Conservation (phyloP, 164 flowering plant species). For the Annona cherimola region DNA sequence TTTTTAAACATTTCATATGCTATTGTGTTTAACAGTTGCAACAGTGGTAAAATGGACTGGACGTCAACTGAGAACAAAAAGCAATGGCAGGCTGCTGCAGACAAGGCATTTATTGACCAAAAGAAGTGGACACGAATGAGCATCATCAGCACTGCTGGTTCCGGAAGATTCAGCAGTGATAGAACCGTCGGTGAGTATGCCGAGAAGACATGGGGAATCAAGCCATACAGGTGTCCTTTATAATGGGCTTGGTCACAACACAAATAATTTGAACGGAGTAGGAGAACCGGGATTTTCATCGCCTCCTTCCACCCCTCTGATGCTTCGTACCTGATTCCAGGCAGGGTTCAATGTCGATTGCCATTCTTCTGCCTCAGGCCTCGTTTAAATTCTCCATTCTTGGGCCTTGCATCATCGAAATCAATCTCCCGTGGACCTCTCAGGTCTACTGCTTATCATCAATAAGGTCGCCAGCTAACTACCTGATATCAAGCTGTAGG, state of each 20-base stretch:
- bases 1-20: not conserved
- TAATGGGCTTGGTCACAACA: constrained; percentile 5
- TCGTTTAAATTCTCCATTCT: too few species aligned
- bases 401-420: too few species aligned
- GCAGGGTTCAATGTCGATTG: too few species aligned
- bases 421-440: too few species aligned
- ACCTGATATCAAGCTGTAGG: too few species aligned
- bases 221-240: constrained; percentile 44
- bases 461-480: too few species aligned
- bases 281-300: too few species aligned
- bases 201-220: constrained; percentile 44
- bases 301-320: too few species aligned
- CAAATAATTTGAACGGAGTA: too few species aligned
- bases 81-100: constrained; percentile 43
- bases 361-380: too few species aligned
- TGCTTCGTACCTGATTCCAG: too few species aligned
- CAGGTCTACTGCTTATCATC: too few species aligned
- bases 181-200: constrained; percentile 50
- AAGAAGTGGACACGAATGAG: constrained; percentile 54
- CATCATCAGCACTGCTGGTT: constrained; percentile 50
- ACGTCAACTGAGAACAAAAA: not conserved
- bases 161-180: constrained; percentile 57
- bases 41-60: not conserved
- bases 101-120: constrained; percentile 48
- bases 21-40: not conserved